Percentiles rank a stretch among this genome's conserved stretches.
Evolutionary conservation across 371 early-diverging fungal genomes (phyloP).

Genomic region (Syncephalastrum sp.): DNA sequence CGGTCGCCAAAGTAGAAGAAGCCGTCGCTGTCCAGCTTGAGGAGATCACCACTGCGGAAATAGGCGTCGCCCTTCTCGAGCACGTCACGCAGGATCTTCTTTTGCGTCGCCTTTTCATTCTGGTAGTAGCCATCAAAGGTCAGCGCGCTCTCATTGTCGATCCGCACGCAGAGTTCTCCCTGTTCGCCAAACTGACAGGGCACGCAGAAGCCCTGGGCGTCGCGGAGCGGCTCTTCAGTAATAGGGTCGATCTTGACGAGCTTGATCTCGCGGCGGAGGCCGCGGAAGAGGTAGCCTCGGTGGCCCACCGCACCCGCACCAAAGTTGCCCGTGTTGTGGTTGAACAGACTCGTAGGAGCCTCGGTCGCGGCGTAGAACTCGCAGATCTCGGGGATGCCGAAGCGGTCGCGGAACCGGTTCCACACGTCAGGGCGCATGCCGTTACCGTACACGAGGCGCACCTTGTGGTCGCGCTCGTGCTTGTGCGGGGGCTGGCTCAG

Average conservation of each 20-base stretch:
- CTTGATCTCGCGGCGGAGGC: conserved; percentile 22
- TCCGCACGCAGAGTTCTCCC: conserved; percentile 28
- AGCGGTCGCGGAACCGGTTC: conserved; percentile 53
- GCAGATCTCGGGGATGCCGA: conserved; percentile 48
- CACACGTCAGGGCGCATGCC: conserved; percentile 75
- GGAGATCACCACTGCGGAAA: conserved; percentile 66
- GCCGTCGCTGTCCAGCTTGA: conserved; percentile 51
- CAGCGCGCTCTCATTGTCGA: conserved; percentile 20
- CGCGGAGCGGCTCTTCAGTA: conserved; percentile 30
- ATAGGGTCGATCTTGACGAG: conserved; percentile 41
- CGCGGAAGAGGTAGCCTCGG: conserved; percentile 33
- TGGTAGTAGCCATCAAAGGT: conserved; percentile 42
- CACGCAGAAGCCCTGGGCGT: conserved; percentile 46
- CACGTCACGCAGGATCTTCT: conserved; percentile 42
- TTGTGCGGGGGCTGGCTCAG: conserved; percentile 47
- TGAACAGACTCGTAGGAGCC: conserved; percentile 40
- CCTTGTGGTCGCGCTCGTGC: conserved; percentile 44
- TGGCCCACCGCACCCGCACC: conserved; percentile 58
- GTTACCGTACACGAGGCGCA: conserved; percentile 66
- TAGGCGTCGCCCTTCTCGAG: conserved; percentile 28
- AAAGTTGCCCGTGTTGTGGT: conserved; percentile 43
- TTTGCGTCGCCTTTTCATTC: conserved; percentile 40
- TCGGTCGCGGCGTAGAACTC: conserved; percentile 60
- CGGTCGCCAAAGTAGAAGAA: conserved; percentile 75
- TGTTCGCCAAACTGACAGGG: conserved; percentile 26